Evolutionary conservation across 2,329 filamentous ascomycete genomes (phyloP).

Genomic region (Grosmannia serpens): DNA sequence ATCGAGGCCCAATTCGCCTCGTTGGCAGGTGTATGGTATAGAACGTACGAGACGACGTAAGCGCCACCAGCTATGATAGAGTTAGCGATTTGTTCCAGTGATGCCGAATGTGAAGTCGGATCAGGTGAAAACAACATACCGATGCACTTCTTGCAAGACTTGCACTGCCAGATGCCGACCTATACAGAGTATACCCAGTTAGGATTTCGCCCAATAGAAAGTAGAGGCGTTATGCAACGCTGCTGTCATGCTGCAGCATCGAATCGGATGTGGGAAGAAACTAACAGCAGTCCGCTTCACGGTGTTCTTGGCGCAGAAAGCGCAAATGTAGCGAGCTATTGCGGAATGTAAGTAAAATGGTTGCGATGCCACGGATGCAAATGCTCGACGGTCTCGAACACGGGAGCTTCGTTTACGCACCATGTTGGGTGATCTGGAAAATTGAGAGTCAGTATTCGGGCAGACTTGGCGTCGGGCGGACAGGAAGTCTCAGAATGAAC

Average conservation of each 20-base stretch:
- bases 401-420: background rate
- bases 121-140: slow-evolving; percentile 21
- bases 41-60: slow-evolving; percentile 89
- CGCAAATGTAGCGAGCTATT: slow-evolving; percentile 79
- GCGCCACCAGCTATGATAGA: slow-evolving; percentile 57
- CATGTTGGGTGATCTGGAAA: slow-evolving; percentile 70
- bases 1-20: background rate
- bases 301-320: slow-evolving; percentile 95
- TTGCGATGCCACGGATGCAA: background rate
- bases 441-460: background rate
- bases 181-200: background rate
- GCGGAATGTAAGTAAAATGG: background rate
- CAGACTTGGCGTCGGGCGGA: background rate
- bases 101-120: background rate
- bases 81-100: slow-evolving; percentile 1
- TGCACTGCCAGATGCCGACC: slow-evolving; percentile 72
- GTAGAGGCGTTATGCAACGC: background rate
- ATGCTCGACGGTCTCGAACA: background rate
- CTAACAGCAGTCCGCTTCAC: slow-evolving; percentile 66
- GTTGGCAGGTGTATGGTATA: background rate
- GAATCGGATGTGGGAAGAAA: slow-evolving; percentile 46
- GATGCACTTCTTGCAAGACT: slow-evolving; percentile 85
- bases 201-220: background rate
- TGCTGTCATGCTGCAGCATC: background rate
- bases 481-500: background rate